phyloP scores from a whole-genome alignment of 768 basidiomycete genomes.

The Plicaturopsis crispa region DNA sequence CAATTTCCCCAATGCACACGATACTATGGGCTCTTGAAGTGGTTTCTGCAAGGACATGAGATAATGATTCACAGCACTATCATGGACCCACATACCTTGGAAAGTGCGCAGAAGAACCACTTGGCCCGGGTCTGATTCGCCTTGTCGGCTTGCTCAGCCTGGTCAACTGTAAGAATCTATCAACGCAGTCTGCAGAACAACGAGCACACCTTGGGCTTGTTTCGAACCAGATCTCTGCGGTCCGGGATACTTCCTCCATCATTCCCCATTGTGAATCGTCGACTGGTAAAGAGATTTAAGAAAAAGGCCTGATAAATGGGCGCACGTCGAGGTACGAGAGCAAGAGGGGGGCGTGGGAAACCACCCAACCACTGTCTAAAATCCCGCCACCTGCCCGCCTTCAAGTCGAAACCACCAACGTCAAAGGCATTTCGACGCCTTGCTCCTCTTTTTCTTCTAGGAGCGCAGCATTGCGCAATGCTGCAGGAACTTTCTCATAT shows the following conservation, averaged over 20 bases:
- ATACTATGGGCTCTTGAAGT: slow-evolving; percentile 85
- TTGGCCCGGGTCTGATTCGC: slow-evolving; percentile 81
- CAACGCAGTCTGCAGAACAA: neutral
- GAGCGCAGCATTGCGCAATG: slow-evolving; percentile 55
- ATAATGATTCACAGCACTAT: slow-evolving; percentile 3
- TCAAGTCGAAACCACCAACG: too few relatives aligned
- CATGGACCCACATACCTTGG: slow-evolving; percentile 62
- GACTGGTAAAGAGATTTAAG: neutral
- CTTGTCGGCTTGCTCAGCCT: slow-evolving; percentile 86
- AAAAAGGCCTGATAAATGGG: neutral
- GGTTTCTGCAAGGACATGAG: slow-evolving; percentile 64
- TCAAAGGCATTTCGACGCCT: neutral
- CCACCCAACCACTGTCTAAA: neutral
- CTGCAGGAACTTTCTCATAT: slow-evolving; percentile 90
- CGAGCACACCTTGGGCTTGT: slow-evolving; percentile 53
- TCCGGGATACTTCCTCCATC: slow-evolving; percentile 87
- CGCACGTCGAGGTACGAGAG: neutral
- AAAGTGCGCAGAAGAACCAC: slow-evolving; percentile 93
- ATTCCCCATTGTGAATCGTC: slow-evolving; percentile 76
- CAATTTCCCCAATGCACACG: slow-evolving; percentile 87
- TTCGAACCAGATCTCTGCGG: slow-evolving; percentile 69
- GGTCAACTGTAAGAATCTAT: slow-evolving; percentile 4
- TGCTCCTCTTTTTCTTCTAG: slow-evolving; percentile 3
- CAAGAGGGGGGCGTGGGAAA: neutral
- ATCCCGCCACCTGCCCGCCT: too few relatives aligned